Base-by-base conservation (phyloP, 176 grass and related monocot genomes). In the Guadua angustifolia region DNA sequence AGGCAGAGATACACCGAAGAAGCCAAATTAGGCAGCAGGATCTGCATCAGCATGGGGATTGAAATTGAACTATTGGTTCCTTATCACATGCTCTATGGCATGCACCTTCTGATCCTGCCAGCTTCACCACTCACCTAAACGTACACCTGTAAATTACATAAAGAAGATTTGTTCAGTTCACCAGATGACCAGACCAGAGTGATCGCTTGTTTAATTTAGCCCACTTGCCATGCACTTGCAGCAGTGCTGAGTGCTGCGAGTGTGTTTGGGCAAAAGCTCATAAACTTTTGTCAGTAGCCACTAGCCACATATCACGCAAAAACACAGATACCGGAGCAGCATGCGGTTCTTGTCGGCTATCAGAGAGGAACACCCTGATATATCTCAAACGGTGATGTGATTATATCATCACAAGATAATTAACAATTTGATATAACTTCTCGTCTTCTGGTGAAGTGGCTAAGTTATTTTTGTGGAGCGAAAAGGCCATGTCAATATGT, bases 141-240 rank as follows among this genome's bases (percentile, higher is more conserved):
- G 14, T n/a, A 16, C 45, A 13, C 47, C 25, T 38, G n/a, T 78
- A 62, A 33, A 50, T 43, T 22, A 51, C 57, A 36, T 18, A 6
- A 22, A 29, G 19, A 59, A 13, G 39, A 40, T 40, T 45, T 9
- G 53, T 61, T 70, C 9, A 11, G 66, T 14, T 53, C 22, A 47
- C n/a, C 33, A 57, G 21, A 22, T 29, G 29, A 29, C 29, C 29
- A 29, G 29, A 29, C n/a, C n/a, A n/a, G n/a, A n/a, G n/a, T n/a
- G n/a, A 3, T 10, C 21, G 55, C n/a, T 4, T 58, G 21, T 9
- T 58, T 58, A 22, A 22, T 51, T 1, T 14, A 12, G 5, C 4
- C 60, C 77, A 66, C 46, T 78, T 82, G 65, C 78, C 64, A 36
- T 33, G 83, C 88, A 55, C 44, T 81, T 64, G 60, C 69, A 46